Base-by-base conservation (phyloP, 768 basidiomycete species). In the Podaxis rugospora region DNA sequence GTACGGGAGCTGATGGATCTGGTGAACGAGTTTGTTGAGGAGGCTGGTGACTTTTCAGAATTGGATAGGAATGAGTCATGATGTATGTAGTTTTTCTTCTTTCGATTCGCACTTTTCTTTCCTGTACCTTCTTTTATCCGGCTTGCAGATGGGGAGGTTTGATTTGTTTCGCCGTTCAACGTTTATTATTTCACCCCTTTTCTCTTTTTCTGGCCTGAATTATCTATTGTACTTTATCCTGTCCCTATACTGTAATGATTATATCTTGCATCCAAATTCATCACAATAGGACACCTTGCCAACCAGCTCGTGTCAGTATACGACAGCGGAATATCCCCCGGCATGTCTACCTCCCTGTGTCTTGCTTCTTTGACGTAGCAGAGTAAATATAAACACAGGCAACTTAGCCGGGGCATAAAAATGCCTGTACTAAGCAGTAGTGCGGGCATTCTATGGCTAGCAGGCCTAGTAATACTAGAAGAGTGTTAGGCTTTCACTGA, bases 21-120 rank as follows among this genome's bases (percentile, higher is more conserved):
- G n/a, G 79, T 92, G 21, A 73, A 74, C 16, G 81, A 83, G 59
- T 95, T 90, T 71, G 78, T 92, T 42, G 75, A 80, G 5, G 90
- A 94, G 66, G 83, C 90, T n/a, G 54, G 59, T 36, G 72, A 70
- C 36, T 57, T 66, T 49, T 42, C 14, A 18, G 25, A 49, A 5
- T 49, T 23, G 47, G 47, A 49, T 13, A 14, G 40, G 1, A 7
- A 25, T 18, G 21, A 49, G 23, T 27, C 25, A 5, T 23, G 21
- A 21, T 49, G 11, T 27, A 4, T 23, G 23, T 27, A 4, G 21
- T 21, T 21, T 11, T 16, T 23, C 14, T 49, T 14, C 21, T 27
- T 25, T 23, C 18, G 21, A 21, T 4, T 49, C 18, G 11, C 3
- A 13, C 11, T 7, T 23, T 9, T 23, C 10, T 49, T 10, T 49